phyloP scores from a whole-genome alignment of 352 stramenopile genomes.

The Peronospora tabacina region DNA sequence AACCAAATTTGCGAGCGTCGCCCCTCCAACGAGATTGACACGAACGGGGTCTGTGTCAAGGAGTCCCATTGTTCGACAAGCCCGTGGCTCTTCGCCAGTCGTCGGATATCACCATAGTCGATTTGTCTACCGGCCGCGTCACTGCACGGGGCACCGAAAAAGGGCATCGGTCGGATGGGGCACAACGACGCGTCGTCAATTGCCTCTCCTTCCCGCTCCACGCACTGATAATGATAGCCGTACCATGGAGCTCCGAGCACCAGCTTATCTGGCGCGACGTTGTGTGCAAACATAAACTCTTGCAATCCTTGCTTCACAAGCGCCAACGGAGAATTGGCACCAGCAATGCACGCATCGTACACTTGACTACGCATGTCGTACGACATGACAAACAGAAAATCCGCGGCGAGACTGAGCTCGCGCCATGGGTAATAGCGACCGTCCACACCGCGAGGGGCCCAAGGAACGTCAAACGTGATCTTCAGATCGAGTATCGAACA shows the following conservation, averaged over 20 bases:
- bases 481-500: slow-evolving; percentile 12
- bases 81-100: slow-evolving; percentile 25
- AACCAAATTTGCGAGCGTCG: slow-evolving; percentile 58
- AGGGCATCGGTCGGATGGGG: slow-evolving; percentile 30
- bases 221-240: slow-evolving; percentile 82
- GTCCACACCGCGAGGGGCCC: slow-evolving; percentile 69
- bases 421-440: slow-evolving; percentile 79
- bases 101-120: slow-evolving; percentile 46
- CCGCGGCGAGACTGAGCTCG: slow-evolving; percentile 46
- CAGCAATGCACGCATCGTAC: slow-evolving; percentile 82
- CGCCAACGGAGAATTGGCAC: slow-evolving; percentile 73
- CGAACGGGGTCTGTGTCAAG: slow-evolving; percentile 47
- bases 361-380: slow-evolving; percentile 91
- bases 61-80: slow-evolving; percentile 43
- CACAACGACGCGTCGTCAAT: slow-evolving; percentile 23
- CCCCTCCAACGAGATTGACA: slow-evolving; percentile 21
- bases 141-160: slow-evolving; percentile 71
- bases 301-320: slow-evolving; percentile 67
- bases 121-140: slow-evolving; percentile 60
- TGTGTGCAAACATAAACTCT: slow-evolving; percentile 62
- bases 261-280: slow-evolving; percentile 61
- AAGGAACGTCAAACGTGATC: slow-evolving; percentile 81
- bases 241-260: slow-evolving; percentile 90
- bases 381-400: slow-evolving; percentile 90
- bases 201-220: slow-evolving; percentile 4